Evolutionary conservation across 129 eudicot species (phyloP), one percentile per base, ranked within the genome.

Genomic region (Helianthus tuberosus): DNA sequence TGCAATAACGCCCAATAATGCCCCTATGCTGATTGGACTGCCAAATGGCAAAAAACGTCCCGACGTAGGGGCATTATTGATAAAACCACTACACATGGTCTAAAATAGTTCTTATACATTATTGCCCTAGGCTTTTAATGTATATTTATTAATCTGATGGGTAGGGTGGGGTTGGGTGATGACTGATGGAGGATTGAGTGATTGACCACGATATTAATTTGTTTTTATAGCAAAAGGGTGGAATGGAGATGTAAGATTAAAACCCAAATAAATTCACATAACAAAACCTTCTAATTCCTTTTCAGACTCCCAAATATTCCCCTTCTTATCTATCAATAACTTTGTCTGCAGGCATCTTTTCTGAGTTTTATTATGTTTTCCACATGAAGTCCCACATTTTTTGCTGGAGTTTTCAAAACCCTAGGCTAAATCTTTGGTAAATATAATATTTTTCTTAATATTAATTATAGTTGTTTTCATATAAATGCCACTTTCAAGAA

Each of bases 281-380:
- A 81, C 85, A 82, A 81, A 84, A 88, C 92, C 96, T 91, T 91
- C 92, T 91, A 88, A 91, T 91, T 88, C 97, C 91, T 86, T 78
- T 81, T 84, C 89, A 86, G 74, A 84, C 87, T 84, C 96, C 92
- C 87, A 91, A 84, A 91, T 91, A 88, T 91, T 88, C 97, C 88
- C 43, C 85, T 84, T 81, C 89, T 88, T 84, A 88, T 88, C 85
- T 88, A 88, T 88, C 87, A 83, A 88, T 92, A 84, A 84, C 90
- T 88, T 91, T 86, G 95, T 91, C 92, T 84, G 82, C 68, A 79
- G 87, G 92, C 97, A 88, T 88, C 94, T 86, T 79, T 79, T 79
- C 74, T 88, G 84, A 92, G 92, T 86, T 84, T 88, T 84, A 88
- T 86, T 84, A 91, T 91, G 92, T 88, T 86, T 84, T 88, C 86